A percentile compares a stretch with the other conserved stretches of the same genome.
Conservation (phyloP, 306 rosid genomes). For the Inga oerstediana region DNA sequence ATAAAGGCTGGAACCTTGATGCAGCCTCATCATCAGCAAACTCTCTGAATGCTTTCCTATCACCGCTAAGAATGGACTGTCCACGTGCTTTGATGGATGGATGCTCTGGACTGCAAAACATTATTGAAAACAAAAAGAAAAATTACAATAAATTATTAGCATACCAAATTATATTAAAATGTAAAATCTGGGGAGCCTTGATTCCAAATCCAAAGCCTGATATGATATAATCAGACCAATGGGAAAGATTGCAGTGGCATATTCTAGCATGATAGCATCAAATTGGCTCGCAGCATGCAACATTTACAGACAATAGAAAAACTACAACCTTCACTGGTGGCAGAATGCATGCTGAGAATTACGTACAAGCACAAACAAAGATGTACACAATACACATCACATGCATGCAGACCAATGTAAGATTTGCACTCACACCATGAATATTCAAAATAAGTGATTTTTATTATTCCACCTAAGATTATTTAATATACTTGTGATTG, state of each 20-base stretch:
- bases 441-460: background rate
- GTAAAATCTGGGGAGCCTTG: conserved; percentile 14
- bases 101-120: conserved; percentile 91
- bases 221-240: conserved; percentile 17
- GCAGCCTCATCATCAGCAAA: conserved; percentile 80
- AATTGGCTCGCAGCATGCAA: background rate
- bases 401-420: background rate
- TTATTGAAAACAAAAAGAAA: conserved; percentile 10
- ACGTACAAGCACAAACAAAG: background rate
- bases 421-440: conserved; percentile 14
- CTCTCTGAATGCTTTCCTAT: conserved; percentile 74
- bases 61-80: conserved; percentile 93
- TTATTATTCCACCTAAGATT: conserved; percentile 16
- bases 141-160: conserved; percentile 21
- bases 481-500: background rate
- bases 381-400: background rate
- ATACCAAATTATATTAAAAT: conserved; percentile 16
- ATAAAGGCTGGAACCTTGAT: conserved; percentile 66
- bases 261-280: conserved; percentile 6
- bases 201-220: conserved; percentile 4
- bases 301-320: conserved; percentile 26
- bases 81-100: conserved; percentile 79
- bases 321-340: conserved; percentile 10
- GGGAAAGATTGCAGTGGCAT: conserved; percentile 10
- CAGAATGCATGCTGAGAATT: background rate